Base-by-base conservation (phyloP, 2,329 filamentous ascomycete species). In the Periglandula ipomoeae region DNA sequence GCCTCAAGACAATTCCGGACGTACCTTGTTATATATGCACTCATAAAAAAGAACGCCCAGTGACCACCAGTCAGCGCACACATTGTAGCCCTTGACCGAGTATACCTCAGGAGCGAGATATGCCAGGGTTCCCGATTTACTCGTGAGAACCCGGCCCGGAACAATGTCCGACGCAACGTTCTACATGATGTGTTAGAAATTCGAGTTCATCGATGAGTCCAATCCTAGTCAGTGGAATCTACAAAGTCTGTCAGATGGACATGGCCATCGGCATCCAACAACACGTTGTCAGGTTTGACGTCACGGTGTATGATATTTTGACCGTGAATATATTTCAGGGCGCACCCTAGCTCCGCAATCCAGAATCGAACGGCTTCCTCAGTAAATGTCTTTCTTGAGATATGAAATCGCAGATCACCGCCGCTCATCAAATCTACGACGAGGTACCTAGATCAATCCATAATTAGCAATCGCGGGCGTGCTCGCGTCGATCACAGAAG, bases 381-480 rank as follows among this genome's bases (percentile, higher is more conserved):
- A 40, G 91, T 98, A 64, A 98, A 97, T 1, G 90, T 93, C 70
- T 97, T 97, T 62, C 93, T 79, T 50, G 93, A 95, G 57, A 98
- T 97, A 70, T 98, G 93, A 66, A 97, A 98, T 63, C 93, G 84
- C 54, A 98, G 70, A 68, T 98, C 93, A 61, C 93, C 93, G 50
- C 93, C 93, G 61, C 85, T 97, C 93, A 98, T 98, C 52, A 98
- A 72, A 70, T 98, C 93, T 54, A 98, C 89, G 47, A 98, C 91
- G 48, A 98, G 82, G 67, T 98, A 95, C 87, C 95, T 84, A 65
- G 23, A 3, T n/a, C 32, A 27, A 26, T 5, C 19, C 23, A 17
- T 11, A 15, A 22, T 50, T 37, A 49, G 50, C 34, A 5, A 26
- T 22, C n/a, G 9, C 8, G 27, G 20, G 5, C 15, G 19, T 35